These are phyloP conservation scores for Passalora sequoiae DNA, from an alignment of 2,329 filamentous ascomycete species.

Conservation along the genomic window DNA sequence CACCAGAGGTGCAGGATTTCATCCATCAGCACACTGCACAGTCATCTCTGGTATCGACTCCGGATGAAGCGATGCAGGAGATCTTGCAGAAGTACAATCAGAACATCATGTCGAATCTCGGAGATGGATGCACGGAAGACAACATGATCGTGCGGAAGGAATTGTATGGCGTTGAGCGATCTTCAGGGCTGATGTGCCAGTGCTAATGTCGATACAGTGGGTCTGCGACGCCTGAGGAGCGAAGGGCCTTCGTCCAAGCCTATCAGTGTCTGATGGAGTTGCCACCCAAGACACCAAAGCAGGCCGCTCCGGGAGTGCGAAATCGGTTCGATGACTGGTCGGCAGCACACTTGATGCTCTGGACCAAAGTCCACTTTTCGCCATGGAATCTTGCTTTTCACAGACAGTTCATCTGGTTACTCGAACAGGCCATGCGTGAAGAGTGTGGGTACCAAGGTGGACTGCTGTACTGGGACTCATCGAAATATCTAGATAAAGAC, in stretches of 20 bases:
- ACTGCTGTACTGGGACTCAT: constrained; percentile 13
- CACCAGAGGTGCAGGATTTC: neutral
- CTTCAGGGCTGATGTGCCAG: no score
- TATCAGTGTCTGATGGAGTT: neutral
- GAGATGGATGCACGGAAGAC: neutral
- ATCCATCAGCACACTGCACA: neutral
- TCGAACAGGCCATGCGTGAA: constrained; percentile 38
- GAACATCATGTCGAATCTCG: neutral
- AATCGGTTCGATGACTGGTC: neutral
- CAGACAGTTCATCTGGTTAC: constrained; percentile 38
- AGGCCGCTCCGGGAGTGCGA: neutral
- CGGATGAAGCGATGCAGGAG: neutral
- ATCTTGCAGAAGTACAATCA: neutral
- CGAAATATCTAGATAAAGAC: constrained; percentile 33
- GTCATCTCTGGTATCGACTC: neutral
- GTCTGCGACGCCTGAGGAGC: neutral
- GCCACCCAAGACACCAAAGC: neutral
- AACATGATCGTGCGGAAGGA: neutral
- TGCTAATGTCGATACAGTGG: no score
- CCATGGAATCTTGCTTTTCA: constrained; percentile 36
- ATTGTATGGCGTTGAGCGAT: neutral
- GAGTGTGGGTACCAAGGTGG: constrained; percentile 42
- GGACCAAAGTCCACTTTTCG: constrained; percentile 26
- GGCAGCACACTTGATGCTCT: constrained; percentile 25
- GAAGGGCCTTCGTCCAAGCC: neutral